Conservation (phyloP, 257 asterid genomes). For the Primulina eburnea region DNA sequence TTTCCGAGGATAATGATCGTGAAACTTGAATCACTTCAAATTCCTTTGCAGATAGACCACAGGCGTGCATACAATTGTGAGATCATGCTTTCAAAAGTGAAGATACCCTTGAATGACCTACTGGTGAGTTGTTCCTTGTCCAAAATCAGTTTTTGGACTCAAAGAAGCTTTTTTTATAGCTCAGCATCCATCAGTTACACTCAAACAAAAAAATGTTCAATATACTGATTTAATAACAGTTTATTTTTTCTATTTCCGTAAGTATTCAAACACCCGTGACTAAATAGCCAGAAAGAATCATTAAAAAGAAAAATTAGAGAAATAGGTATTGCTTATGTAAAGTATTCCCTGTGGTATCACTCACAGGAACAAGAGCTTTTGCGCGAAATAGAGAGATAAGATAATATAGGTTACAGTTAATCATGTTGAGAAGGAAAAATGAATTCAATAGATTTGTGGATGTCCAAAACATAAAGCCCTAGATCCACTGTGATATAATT, state of each 20-base stretch:
- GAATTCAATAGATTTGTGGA: not conserved
- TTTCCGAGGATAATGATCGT: slow-evolving; percentile 12
- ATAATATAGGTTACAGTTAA: not conserved
- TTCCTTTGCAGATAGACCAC: slow-evolving; percentile 69
- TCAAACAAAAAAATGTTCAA: too few species aligned
- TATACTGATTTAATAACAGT: not conserved
- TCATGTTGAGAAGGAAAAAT: not conserved
- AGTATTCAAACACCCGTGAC: not conserved
- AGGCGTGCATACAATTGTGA: slow-evolving; percentile 96
- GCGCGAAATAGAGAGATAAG: not conserved
- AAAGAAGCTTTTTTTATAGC: slow-evolving; percentile 4
- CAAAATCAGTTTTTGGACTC: not conserved
- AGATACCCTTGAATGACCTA: slow-evolving; percentile 75
- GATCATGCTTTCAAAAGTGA: slow-evolving; percentile 92
- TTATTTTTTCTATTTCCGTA: not conserved
- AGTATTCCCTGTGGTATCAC: not conserved
- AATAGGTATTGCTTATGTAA: not conserved
- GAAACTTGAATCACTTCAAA: slow-evolving; percentile 18
- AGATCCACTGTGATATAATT: not conserved
- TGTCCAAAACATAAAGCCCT: not conserved
- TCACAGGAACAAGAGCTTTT: not conserved
- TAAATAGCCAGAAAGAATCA: too few species aligned
- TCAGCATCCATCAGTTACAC: not conserved
- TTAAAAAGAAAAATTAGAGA: not conserved
- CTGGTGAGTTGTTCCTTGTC: slow-evolving; percentile 49